phyloP scores from a whole-genome alignment of 805 yeast species.

The Metschnikowia koreensis region DNA sequence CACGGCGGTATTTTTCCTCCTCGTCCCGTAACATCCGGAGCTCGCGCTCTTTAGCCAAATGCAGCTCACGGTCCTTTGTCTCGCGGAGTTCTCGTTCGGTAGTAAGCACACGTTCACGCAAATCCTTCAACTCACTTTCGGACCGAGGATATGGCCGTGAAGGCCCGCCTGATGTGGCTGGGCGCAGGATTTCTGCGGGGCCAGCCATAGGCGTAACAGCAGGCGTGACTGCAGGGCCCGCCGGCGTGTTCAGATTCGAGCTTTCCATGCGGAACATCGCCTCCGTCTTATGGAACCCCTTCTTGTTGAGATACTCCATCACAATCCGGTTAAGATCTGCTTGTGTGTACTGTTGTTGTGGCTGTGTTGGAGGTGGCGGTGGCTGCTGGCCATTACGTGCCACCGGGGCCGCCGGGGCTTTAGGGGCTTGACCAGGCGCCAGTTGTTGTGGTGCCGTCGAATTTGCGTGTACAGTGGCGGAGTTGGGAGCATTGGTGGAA shows the following conservation, averaged over 20 bases:
- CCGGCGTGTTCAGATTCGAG: constrained; percentile 55
- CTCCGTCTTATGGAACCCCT: constrained; percentile 93
- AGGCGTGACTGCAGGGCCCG: constrained; percentile 50
- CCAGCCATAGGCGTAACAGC: constrained; percentile 35
- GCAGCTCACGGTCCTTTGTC: constrained; percentile 36
- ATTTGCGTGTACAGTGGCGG: too few relatives aligned
- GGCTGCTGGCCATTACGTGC: constrained; percentile 27
- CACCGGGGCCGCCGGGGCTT: constrained; percentile 1
- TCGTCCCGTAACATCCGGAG: constrained; percentile 37
- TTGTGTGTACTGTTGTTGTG: constrained; percentile 51
- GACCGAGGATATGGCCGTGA: constrained; percentile 23
- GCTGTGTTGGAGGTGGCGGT: too few relatives aligned
- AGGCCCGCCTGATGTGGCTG: constrained; percentile 8
- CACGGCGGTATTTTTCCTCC: constrained; percentile 44
- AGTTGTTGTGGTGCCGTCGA: background rate
- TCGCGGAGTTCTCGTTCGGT: constrained; percentile 41
- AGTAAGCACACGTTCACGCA: constrained; percentile 32
- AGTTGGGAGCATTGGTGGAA: too few relatives aligned
- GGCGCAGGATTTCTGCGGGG: constrained; percentile 30
- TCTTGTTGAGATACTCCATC: constrained; percentile 85
- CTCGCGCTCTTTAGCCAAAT: constrained; percentile 40
- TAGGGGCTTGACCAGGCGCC: background rate
- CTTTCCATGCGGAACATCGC: constrained; percentile 89
- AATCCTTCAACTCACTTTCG: constrained; percentile 36
- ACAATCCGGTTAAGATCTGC: constrained; percentile 91